phyloP scores from a whole-genome alignment of 768 basidiomycete genomes.

The Jaapia argillacea region DNA sequence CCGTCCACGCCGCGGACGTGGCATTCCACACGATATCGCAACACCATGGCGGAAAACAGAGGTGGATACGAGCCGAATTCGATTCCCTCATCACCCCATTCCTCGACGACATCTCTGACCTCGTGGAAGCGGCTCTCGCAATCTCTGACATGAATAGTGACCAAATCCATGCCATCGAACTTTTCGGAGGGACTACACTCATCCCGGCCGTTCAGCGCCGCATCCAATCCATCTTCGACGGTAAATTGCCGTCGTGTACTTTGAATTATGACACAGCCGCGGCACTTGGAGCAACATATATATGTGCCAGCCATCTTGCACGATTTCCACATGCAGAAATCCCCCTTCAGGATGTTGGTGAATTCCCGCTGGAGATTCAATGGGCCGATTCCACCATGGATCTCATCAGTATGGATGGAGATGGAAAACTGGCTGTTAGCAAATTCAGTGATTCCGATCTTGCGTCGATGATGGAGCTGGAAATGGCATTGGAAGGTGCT shows the following conservation, averaged over 20 bases:
- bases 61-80: conserved; percentile 72
- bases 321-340: conserved; percentile 95
- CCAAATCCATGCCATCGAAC: conserved; percentile 84
- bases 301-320: conserved; percentile 93
- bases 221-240: conserved; percentile 76
- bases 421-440: no score
- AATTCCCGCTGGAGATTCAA: no score
- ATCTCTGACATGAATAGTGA: conserved; percentile 77
- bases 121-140: conserved; percentile 68
- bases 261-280: conserved; percentile 98
- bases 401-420: no score
- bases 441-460: no score
- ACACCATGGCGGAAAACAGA: conserved; percentile 87
- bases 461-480: no score
- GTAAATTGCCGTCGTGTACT: conserved; percentile 77
- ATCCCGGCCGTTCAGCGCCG: conserved; percentile 84
- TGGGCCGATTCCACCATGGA: no score
- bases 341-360: no score
- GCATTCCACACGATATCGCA: conserved; percentile 95
- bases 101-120: conserved; percentile 65
- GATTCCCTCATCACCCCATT: conserved; percentile 72
- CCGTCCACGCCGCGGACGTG: conserved; percentile 81
- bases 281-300: conserved; percentile 94
- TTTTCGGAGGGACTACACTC: conserved; percentile 90
- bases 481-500: no score